Evolutionary conservation across 768 basidiomycete species (phyloP), one percentile per base, ranked within the genome.

Genomic region (Suillus subluteus): DNA sequence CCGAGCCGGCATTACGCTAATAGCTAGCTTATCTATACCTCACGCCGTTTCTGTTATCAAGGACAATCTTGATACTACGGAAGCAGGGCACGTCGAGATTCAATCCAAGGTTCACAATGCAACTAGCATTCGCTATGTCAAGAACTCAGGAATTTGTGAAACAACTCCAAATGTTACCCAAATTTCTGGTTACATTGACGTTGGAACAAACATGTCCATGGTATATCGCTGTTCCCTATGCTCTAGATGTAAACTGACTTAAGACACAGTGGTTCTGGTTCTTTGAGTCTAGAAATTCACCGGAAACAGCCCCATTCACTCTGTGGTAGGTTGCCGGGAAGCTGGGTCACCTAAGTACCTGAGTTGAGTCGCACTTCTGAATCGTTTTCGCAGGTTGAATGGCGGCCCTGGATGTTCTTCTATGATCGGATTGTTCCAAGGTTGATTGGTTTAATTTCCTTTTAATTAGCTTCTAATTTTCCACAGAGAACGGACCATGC

Each of bases 231-330:
- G 4, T 32, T 30, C 23, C 16, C 41, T 41, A 23, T 54, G 3
- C 9, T 21, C 32, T 9, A 18, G 7, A 41, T 46, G 30, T 26
- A 30, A 13, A 55, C 9, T n/a, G 54, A 46, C 62, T 8, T 13
- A 12, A 21, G 5, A 35, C 62, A 88, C 63, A 89, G 88, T 90
- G 88, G 87, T 91, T 90, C 72, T 91, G 89, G 88, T 91, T 90
- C 75, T 91, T 91, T 62, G 90, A 87, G 67, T 83, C 89, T 3
- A 82, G 90, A 16, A 76, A 84, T 35, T 77, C 81, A 4, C 87
- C 89, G 0, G 84, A 88, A 58, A 87, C 82, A 2, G 88, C 89
- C 0, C 89, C 89, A 0, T 86, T 91, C 70, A 88, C 88, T 2
- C 79, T 90, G 26, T 91, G 89, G 88, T 87, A 66, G 46, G 74